Conservation (phyloP, 2,329 filamentous ascomycete species). For the Curvularia eragrostidis region DNA sequence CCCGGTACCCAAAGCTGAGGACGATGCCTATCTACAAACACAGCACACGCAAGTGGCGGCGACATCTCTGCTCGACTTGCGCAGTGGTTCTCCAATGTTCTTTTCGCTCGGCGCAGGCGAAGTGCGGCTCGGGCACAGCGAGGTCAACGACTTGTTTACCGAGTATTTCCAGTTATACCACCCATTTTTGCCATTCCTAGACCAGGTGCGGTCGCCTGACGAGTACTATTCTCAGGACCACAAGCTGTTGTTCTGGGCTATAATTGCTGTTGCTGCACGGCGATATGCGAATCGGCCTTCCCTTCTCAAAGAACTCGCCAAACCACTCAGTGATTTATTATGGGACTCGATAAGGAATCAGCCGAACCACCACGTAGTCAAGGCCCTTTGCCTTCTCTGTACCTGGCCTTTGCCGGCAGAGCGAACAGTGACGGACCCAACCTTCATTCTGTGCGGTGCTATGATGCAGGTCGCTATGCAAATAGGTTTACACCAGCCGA, state of each 20-base stretch:
- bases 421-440: conserved; percentile 79
- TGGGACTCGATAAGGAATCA: conserved; percentile 82
- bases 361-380: conserved; percentile 80
- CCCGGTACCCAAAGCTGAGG: conserved; percentile 36
- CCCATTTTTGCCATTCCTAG: conserved; percentile 78
- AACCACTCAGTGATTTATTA: conserved; percentile 70
- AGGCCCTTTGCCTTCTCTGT: conserved; percentile 79
- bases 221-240: conserved; percentile 78
- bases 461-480: conserved; percentile 90
- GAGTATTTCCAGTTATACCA: conserved; percentile 80
- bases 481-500: conserved; percentile 80
- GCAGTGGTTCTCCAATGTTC: conserved; percentile 60
- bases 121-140: conserved; percentile 52
- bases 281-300: conserved; percentile 69
- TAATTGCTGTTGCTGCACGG: conserved; percentile 76
- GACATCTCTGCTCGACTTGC: conserved; percentile 51
- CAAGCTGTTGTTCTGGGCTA: conserved; percentile 84
- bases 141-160: conserved; percentile 66
- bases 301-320: conserved; percentile 71
- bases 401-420: conserved; percentile 85
- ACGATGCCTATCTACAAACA: conserved; percentile 46
- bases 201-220: conserved; percentile 68
- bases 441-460: conserved; percentile 79
- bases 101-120: conserved; percentile 64
- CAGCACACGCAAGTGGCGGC: conserved; percentile 49